phyloP scores from a whole-genome alignment of 495 filamentous ascomycete species.

The Aspergillus nidulans region DNA sequence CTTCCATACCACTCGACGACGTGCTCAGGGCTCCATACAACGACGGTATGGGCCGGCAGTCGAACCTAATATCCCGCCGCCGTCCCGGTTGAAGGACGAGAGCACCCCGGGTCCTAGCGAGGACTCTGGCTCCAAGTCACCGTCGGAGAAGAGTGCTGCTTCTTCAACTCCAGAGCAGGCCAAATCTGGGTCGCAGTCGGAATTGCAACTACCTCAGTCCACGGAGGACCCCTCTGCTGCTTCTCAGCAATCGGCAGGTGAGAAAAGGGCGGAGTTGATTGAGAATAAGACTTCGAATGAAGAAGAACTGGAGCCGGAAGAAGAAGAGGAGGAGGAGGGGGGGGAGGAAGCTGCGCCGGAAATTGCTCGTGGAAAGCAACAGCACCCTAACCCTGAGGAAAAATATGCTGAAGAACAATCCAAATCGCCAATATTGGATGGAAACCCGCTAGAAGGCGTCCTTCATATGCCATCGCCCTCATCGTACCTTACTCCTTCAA shows the following conservation, averaged over 20 bases:
- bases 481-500: constrained; percentile 29
- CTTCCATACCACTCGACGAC: constrained; percentile 40
- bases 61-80: constrained; percentile 41
- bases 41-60: constrained; percentile 50
- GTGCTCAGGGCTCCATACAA: constrained; percentile 40
- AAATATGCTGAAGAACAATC: constrained; percentile 25
- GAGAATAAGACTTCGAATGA: constrained; percentile 16
- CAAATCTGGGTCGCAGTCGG: background rate
- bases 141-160: constrained; percentile 16
- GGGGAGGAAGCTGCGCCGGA: constrained; percentile 9
- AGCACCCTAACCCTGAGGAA: constrained; percentile 19
- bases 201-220: background rate
- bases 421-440: constrained; percentile 16
- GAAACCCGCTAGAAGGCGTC: constrained; percentile 60
- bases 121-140: constrained; percentile 15
- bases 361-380: constrained; percentile 12
- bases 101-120: constrained; percentile 13
- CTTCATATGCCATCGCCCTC: constrained; percentile 54
- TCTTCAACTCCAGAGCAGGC: constrained; percentile 16
- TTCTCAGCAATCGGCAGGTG: background rate
- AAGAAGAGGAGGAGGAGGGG: constrained; percentile 14
- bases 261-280: constrained; percentile 17
- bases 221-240: background rate
- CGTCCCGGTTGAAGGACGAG: constrained; percentile 25
- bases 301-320: constrained; percentile 10